Evolutionary conservation across 2,329 filamentous ascomycete genomes (phyloP).

Genomic region (Spiromastix sp.): DNA sequence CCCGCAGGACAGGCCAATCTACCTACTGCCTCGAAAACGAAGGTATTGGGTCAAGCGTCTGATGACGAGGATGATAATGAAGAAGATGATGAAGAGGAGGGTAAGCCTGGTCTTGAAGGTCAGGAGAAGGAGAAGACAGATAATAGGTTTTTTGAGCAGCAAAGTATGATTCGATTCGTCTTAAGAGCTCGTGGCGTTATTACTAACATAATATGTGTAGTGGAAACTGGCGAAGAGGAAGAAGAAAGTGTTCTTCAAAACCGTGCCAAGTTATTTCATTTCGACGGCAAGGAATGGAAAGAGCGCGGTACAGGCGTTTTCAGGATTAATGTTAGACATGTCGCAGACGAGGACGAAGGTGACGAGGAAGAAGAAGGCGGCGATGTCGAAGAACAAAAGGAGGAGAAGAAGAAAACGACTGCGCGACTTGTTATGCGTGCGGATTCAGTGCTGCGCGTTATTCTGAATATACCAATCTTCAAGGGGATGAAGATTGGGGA

Average conservation of each 20-base stretch:
- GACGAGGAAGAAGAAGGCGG: constrained; percentile 15
- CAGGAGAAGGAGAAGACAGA: constrained; percentile 41
- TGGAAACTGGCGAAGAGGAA: constrained; percentile 79
- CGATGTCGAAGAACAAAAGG: constrained; percentile 5
- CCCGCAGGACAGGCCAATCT: constrained; percentile 40
- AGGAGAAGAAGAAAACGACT: constrained; percentile 29
- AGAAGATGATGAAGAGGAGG: constrained; percentile 42
- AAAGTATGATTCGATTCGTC: constrained; percentile 44
- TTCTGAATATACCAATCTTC: constrained; percentile 74
- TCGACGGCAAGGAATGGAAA: constrained; percentile 70
- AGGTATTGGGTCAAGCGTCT: constrained; percentile 63
- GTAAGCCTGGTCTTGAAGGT: constrained; percentile 34
- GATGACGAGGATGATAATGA: constrained; percentile 41
- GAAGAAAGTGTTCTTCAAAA: constrained; percentile 66
- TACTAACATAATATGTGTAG: constrained; percentile 31
- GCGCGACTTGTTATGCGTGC: constrained; percentile 81
- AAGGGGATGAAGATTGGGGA: constrained; percentile 72
- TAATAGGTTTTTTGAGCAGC: constrained; percentile 44
- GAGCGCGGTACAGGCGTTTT: constrained; percentile 77
- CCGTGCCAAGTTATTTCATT: constrained; percentile 75
- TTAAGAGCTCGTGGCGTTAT: not conserved
- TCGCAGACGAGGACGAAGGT: constrained; percentile 36
- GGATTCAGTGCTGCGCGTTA: constrained; percentile 75
- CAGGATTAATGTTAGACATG: constrained; percentile 62
- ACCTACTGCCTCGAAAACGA: constrained; percentile 31